These are phyloP conservation scores for Hyaloscypha bicolor DNA, from an alignment of 495 filamentous ascomycete genomes.

Conservation along the genomic window DNA sequence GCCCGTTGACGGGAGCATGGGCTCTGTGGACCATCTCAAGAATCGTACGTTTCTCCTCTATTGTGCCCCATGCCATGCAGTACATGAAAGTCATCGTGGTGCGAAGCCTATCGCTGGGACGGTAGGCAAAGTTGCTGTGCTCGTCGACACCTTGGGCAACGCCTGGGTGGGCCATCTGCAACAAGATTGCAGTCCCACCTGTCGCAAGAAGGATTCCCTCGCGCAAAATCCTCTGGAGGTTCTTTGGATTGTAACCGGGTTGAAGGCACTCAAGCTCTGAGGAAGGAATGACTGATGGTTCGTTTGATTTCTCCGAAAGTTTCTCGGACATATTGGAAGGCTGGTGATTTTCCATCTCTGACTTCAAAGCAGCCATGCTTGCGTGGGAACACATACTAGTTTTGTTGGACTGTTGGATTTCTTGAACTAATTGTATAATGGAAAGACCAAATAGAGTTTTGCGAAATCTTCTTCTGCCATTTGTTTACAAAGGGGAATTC, in stretches of 20 bases:
- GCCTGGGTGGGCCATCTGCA: constrained; percentile 46
- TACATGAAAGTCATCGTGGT: constrained; percentile 49
- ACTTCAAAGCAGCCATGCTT: neutral
- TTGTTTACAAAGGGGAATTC: too few relatives aligned
- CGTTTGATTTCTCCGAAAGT: neutral
- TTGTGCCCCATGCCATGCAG: constrained; percentile 44
- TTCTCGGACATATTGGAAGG: constrained; percentile 9
- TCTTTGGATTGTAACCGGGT: constrained; percentile 32
- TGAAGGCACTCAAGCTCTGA: neutral
- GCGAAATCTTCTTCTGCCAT: too few relatives aligned
- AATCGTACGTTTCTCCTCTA: constrained; percentile 38
- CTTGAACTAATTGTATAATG: too few relatives aligned
- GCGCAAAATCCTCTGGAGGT: constrained; percentile 40
- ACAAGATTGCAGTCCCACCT: constrained; percentile 42
- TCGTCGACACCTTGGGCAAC: constrained; percentile 30
- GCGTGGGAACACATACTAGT: neutral
- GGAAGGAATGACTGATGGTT: constrained; percentile 2
- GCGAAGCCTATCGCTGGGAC: constrained; percentile 44
- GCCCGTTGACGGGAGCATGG: constrained; percentile 34
- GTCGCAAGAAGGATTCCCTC: constrained; percentile 43
- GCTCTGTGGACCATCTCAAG: constrained; percentile 42
- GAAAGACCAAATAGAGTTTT: too few relatives aligned
- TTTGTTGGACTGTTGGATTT: neutral
- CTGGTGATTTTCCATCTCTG: neutral
- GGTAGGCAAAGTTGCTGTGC: constrained; percentile 46